Evolutionary conservation across 805 yeast species (phyloP).

Genomic region (Suhomyces pyralidae): DNA sequence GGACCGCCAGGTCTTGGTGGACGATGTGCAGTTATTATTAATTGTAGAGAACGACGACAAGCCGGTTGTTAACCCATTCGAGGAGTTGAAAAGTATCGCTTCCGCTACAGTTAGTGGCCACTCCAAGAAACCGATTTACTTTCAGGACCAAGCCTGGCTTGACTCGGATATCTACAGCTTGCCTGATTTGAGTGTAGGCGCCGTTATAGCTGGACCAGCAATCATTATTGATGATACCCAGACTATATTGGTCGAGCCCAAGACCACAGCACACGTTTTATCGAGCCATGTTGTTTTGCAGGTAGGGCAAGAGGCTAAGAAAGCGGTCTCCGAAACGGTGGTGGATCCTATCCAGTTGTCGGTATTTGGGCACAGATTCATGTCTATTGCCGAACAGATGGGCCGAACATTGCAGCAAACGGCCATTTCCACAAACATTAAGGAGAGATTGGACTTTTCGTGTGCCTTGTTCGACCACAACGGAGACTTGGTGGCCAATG

Average conservation of each 20-base stretch:
- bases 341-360: constrained; percentile 40
- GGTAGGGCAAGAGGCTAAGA: constrained; percentile 19
- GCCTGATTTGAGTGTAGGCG: constrained; percentile 20
- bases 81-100: constrained; percentile 9
- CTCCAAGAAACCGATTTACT: constrained; percentile 42
- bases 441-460: constrained; percentile 44
- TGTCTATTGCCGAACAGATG: constrained; percentile 67
- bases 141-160: constrained; percentile 44
- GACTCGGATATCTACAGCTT: constrained; percentile 37
- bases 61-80: constrained; percentile 15
- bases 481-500: constrained; percentile 46
- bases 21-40: constrained; percentile 33
- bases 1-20: constrained; percentile 34
- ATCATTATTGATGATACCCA: constrained; percentile 32
- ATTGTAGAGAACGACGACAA: constrained; percentile 14
- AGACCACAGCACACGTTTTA: constrained; percentile 27
- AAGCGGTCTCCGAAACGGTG: constrained; percentile 20
- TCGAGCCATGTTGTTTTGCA: constrained; percentile 21
- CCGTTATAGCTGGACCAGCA: constrained; percentile 26
- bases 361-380: constrained; percentile 40
- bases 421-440: constrained; percentile 44
- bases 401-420: constrained; percentile 45
- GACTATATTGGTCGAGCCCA: constrained; percentile 33
- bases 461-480: constrained; percentile 42
- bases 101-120: background rate